Conservation (phyloP, 2,329 filamentous ascomycete species). For the Zopfia rhizophila region DNA sequence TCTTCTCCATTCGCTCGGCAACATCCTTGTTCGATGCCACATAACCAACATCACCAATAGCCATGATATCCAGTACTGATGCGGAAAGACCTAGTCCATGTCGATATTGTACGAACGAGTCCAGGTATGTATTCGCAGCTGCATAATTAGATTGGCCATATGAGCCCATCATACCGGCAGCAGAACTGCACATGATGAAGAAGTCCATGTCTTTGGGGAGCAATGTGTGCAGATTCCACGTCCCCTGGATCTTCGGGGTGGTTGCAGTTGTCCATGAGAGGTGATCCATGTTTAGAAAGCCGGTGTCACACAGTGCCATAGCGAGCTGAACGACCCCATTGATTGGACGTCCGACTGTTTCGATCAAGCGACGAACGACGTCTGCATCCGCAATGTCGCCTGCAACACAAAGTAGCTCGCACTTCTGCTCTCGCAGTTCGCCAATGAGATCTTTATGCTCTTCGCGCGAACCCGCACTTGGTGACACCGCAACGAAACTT, state of each 20-base stretch:
- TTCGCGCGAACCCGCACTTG: neutral
- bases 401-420: conserved; percentile 18
- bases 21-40: conserved; percentile 32
- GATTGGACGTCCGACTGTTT: conserved; percentile 2
- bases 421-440: conserved; percentile 18
- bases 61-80: conserved; percentile 62
- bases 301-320: conserved; percentile 22
- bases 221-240: conserved; percentile 36
- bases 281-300: conserved; percentile 22
- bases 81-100: conserved; percentile 44
- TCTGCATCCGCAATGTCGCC: conserved; percentile 9
- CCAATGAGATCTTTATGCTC: conserved; percentile 12
- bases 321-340: conserved; percentile 28
- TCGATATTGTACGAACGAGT: conserved; percentile 33
- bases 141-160: conserved; percentile 58
- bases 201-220: conserved; percentile 29
- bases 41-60: conserved; percentile 60
- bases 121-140: conserved; percentile 54
- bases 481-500: conserved; percentile 19
- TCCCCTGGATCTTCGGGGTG: conserved; percentile 29
- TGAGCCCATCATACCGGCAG: conserved; percentile 34
- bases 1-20: conserved; percentile 4
- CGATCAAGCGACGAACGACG: conserved; percentile 15
- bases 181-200: conserved; percentile 43
- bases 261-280: conserved; percentile 19